Conservation (phyloP, 345 rosid species). For the Pugionium cornutum region DNA sequence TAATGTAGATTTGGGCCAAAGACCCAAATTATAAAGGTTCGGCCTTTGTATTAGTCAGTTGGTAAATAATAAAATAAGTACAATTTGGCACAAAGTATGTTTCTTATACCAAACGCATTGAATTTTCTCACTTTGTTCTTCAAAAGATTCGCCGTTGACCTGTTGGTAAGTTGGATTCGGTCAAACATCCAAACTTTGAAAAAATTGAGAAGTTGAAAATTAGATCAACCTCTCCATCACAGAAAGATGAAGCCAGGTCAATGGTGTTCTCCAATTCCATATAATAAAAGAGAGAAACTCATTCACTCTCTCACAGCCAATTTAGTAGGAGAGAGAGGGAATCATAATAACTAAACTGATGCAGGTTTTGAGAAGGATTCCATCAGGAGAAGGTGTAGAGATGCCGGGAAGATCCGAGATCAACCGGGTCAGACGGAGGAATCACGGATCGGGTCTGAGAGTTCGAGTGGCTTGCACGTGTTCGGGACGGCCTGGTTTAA, state of each 20-base stretch:
- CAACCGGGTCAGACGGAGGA: conserved; percentile 24
- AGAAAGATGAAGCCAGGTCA: conserved; percentile 19
- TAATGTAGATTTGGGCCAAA: conserved; percentile 18
- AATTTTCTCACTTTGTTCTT: conserved; percentile 9
- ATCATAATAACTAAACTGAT: not conserved
- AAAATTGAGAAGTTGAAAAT: conserved; percentile 24
- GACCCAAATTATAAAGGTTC: not conserved
- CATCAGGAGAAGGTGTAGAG: conserved; percentile 40
- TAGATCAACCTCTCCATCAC: conserved; percentile 39
- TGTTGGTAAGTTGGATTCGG: conserved; percentile 25
- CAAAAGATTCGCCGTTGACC: conserved; percentile 28
- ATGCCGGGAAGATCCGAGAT: conserved; percentile 25
- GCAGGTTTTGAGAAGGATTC: conserved; percentile 36
- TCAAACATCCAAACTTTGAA: conserved; percentile 34
- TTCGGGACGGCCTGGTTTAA: conserved; percentile 36
- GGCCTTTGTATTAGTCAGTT: conserved; percentile 17
- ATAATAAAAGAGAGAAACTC: conserved; percentile 34
- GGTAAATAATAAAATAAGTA: not conserved
- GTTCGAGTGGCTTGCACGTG: conserved; percentile 37
- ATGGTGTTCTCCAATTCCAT: conserved; percentile 19
- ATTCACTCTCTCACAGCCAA: conserved; percentile 24
- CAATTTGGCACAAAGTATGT: conserved; percentile 19
- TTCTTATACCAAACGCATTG: not conserved
- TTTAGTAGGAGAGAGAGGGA: not conserved
- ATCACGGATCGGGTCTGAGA: conserved; percentile 31